These are phyloP conservation scores for Nicotiana paniculata DNA, from an alignment of 257 asterid species.

Conservation along the genomic window DNA sequence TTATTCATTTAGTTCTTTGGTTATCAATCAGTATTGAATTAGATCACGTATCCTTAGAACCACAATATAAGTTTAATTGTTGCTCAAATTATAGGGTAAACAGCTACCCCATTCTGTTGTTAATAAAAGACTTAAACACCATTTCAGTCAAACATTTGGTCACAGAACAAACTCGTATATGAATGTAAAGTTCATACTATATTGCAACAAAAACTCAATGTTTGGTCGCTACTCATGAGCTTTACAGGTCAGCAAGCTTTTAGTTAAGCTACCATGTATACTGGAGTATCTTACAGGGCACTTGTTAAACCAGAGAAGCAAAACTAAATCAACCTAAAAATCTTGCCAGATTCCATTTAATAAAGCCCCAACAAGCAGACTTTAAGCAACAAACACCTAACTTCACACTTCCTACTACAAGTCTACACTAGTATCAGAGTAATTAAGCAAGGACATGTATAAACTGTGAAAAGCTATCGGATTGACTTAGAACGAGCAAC, in stretches of 20 bases:
- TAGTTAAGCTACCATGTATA: conserved; percentile 1
- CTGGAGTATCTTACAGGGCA: not conserved
- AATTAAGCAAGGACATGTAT: not conserved
- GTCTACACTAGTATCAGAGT: not conserved
- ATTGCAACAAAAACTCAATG: too few relatives aligned
- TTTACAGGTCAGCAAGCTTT: not conserved
- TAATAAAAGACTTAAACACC: too few relatives aligned
- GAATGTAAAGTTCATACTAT: too few relatives aligned
- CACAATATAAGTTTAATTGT: too few relatives aligned
- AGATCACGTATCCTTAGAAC: too few relatives aligned
- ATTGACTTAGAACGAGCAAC: conserved; percentile 20
- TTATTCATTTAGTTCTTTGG: too few relatives aligned
- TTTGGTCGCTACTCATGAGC: not conserved
- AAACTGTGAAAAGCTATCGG: not conserved
- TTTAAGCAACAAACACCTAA: not conserved
- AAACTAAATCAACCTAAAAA: not conserved
- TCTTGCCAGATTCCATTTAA: not conserved
- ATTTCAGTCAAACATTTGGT: too few relatives aligned
- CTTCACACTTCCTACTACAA: not conserved
- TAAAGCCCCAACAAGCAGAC: not conserved
- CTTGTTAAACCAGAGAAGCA: not conserved
- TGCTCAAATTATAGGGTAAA: too few relatives aligned
- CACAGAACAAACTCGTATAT: too few relatives aligned
- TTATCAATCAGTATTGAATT: too few relatives aligned
- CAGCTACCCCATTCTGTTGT: too few relatives aligned